phyloP scores from a whole-genome alignment of 176 grass and related monocot species.

The Musa acuminata region DNA sequence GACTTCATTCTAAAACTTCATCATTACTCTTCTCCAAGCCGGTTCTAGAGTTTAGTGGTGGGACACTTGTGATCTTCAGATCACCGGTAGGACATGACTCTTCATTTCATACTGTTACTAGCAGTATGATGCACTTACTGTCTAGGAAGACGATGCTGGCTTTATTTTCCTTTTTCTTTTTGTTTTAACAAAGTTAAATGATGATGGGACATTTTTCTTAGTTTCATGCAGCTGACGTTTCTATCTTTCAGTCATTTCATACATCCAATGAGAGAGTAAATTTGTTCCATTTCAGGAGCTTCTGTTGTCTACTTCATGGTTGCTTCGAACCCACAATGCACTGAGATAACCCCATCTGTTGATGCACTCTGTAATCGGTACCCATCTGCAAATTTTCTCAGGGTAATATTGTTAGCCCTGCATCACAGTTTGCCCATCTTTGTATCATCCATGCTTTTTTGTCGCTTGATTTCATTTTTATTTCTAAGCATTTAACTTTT shows the following conservation, averaged over 20 bases:
- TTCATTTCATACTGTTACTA: no score
- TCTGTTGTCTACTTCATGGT: conserved; percentile 54
- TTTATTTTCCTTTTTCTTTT: background rate
- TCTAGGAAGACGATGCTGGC: no score
- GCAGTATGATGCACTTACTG: no score
- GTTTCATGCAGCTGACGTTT: conserved; percentile 16
- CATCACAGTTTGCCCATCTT: background rate
- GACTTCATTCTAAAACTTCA: background rate
- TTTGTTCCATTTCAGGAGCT: conserved; percentile 28
- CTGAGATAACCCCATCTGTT: conserved; percentile 31
- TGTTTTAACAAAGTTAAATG: background rate
- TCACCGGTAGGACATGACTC: no score
- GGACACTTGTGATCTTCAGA: no score
- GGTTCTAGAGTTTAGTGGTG: background rate
- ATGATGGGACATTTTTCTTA: background rate
- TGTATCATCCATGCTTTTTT: no score
- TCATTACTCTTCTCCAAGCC: background rate
- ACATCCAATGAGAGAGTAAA: conserved; percentile 9
- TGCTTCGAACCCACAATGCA: conserved; percentile 38
- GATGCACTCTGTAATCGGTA: conserved; percentile 43
- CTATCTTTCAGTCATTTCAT: background rate
- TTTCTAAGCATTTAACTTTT: background rate
- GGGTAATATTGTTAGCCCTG: conserved; percentile 26
- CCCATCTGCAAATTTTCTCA: conserved; percentile 64
- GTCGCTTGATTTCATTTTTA: background rate